phyloP scores from a whole-genome alignment of 2,329 filamentous ascomycete species.

The Sclerotinia nivalis region DNA sequence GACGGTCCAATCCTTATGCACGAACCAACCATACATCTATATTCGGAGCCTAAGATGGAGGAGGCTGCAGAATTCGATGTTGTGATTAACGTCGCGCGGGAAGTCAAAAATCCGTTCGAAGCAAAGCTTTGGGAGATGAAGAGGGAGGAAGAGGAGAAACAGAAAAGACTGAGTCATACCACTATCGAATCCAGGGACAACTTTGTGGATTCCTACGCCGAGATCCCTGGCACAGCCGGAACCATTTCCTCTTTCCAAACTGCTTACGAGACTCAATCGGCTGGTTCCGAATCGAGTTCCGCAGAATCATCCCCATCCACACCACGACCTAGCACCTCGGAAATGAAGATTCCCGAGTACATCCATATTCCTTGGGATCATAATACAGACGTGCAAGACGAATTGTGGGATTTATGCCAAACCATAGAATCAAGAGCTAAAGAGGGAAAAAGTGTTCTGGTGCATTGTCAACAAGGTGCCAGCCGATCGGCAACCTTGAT shows the following conservation, averaged over 20 bases:
- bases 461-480: conserved; percentile 85
- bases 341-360: conserved; percentile 67
- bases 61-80: conserved; percentile 78
- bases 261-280: conserved; percentile 57
- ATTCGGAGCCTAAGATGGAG: conserved; percentile 75
- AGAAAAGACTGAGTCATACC: conserved; percentile 38
- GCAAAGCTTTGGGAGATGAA: conserved; percentile 50
- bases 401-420: conserved; percentile 74
- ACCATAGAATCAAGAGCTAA: conserved; percentile 71
- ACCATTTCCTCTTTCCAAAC: conserved; percentile 61
- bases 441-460: conserved; percentile 74
- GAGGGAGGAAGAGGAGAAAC: conserved; percentile 35
- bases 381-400: conserved; percentile 80
- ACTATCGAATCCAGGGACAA: conserved; percentile 35
- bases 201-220: conserved; percentile 16
- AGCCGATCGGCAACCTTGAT: conserved; percentile 84
- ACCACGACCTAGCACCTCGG: conserved; percentile 51
- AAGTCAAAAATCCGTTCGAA: conserved; percentile 75
- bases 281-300: conserved; percentile 30
- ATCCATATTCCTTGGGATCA: conserved; percentile 88
- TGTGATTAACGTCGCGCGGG: conserved; percentile 80
- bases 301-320: conserved; percentile 51
- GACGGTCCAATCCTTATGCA: conserved; percentile 82
- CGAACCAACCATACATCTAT: conserved; percentile 74
- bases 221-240: conserved; percentile 53